Base-by-base conservation (phyloP, 2,329 filamentous ascomycete species). In the Cytospora chrysosperma region DNA sequence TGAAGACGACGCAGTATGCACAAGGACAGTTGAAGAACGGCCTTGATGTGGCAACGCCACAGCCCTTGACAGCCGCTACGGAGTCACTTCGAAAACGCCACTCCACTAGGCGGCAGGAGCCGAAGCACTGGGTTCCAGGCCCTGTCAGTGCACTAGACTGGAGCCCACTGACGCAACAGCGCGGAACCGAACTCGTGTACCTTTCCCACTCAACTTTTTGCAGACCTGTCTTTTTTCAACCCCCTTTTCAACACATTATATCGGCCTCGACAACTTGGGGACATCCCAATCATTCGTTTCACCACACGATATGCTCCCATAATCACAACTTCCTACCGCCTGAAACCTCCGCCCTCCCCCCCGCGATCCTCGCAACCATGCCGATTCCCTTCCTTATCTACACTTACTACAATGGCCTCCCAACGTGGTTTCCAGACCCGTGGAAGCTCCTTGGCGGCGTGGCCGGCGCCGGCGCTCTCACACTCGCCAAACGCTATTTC, bases 401-500 rank as follows among this genome's bases (percentile, higher is more conserved):
- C 67, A 66, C 80, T 55, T 69, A 81, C 67, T 71, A 77, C 65
- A 73, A 85, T 64, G 85, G 85, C 65, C 73, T 78, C 24, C 85
- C 85, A 21, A 69, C 72, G 64, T 82, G 79, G 77, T 70, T 85
- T 57, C 79, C 78, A 51, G 72, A 77, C 50, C 76, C 75, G 52
- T 78, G 74, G 75, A 69, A 73, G 27, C 70, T 85, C 53, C 68
- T 78, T 70, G 78, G 81, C 69, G 68, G 73, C 21, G 69, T 72
- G 49, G 71, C 74, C 24, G 67, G 76, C 50, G 51, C 78, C n/a
- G 72, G 74, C 7, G 68, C 76, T 49, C 69, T 86, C 30, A 73
- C 74, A 55, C 65, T 82, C 32, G 70, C 83, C 55, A 98, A 97
- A 81, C 81, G 82, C 71, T 97, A 90, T 79, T 90, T 89, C 71